phyloP scores from a whole-genome alignment of 164 flowering plant genomes.

The Houttuynia cordata region DNA sequence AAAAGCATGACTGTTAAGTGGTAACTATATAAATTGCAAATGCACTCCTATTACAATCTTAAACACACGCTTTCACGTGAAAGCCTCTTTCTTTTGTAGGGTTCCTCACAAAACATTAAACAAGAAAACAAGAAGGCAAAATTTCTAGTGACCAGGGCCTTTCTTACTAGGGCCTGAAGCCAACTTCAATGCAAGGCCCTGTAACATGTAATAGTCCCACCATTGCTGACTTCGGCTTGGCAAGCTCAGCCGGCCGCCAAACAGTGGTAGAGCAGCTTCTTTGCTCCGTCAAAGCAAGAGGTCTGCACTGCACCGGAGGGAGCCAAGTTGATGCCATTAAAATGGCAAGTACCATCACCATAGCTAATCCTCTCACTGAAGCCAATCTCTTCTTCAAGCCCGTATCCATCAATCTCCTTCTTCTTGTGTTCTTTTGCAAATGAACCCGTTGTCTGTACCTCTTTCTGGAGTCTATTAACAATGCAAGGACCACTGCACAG shows the following conservation, averaged over 20 bases:
- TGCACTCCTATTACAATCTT: no score
- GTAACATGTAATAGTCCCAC: neutral
- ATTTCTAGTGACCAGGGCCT: conserved; percentile 42
- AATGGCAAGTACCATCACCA: neutral
- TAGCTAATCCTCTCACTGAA: no score
- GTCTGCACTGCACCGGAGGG: neutral
- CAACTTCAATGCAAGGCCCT: conserved; percentile 18
- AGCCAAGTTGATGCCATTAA: neutral
- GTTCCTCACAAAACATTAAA: neutral
- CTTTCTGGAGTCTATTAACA: no score
- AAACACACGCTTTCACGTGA: no score
- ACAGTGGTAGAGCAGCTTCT: neutral
- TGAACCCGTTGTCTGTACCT: neutral
- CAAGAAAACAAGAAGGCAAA: neutral
- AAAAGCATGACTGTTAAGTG: no score
- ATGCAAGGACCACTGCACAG: neutral
- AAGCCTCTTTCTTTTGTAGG: neutral
- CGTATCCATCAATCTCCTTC: neutral
- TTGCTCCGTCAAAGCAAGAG: neutral
- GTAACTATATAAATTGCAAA: no score
- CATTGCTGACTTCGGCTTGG: neutral
- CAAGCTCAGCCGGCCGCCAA: neutral
- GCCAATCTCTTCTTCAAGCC: neutral
- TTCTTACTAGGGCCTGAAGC: conserved; percentile 61
- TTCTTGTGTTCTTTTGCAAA: no score